Evolutionary conservation across 495 filamentous ascomycete genomes (phyloP).

Genomic region (Penicillium silybi): DNA sequence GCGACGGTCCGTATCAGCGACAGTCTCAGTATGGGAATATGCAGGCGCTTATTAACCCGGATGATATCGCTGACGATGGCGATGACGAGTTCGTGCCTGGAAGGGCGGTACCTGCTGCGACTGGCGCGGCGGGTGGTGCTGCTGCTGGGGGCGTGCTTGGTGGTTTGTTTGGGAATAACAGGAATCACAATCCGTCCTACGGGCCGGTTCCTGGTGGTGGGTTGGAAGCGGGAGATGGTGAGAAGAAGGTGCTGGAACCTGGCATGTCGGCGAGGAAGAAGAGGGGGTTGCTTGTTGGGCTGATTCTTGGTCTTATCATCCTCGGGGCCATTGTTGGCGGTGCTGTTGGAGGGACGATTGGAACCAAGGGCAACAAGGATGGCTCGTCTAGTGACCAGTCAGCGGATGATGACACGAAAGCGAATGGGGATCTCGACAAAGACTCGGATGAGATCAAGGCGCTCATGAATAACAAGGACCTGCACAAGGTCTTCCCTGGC

Average conservation of each 20-base stretch:
- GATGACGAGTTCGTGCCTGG: conserved; percentile 67
- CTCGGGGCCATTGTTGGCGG: conserved; percentile 74
- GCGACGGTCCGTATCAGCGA: conserved; percentile 55
- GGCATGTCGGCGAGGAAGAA: conserved; percentile 58
- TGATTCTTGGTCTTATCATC: conserved; percentile 58
- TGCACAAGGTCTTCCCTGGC: conserved; percentile 95
- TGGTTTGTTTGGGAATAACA: conserved; percentile 36
- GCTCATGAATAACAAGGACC: conserved; percentile 70
- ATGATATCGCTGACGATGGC: conserved; percentile 78
- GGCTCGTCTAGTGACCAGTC: conserved; percentile 10
- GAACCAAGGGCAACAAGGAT: conserved; percentile 40
- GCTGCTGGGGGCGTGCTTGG: conserved; percentile 50
- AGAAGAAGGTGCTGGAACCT: conserved; percentile 16
- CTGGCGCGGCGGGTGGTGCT: conserved; percentile 51
- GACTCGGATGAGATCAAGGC: conserved; percentile 76
- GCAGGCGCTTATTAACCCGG: conserved; percentile 63
- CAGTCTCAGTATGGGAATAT: conserved; percentile 53
- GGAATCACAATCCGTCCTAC: conserved; percentile 42
- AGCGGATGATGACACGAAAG: conserved; percentile 40
- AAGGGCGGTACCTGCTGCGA: conserved; percentile 38
- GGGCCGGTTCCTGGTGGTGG: conserved; percentile 49
- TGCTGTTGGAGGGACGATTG: conserved; percentile 67
- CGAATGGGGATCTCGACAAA: conserved; percentile 66
- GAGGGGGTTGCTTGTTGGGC: conserved; percentile 63
- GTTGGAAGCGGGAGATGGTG: conserved; percentile 20